Conservation (phyloP, 495 filamentous ascomycete species). For the Hyaloscypha bicolor region DNA sequence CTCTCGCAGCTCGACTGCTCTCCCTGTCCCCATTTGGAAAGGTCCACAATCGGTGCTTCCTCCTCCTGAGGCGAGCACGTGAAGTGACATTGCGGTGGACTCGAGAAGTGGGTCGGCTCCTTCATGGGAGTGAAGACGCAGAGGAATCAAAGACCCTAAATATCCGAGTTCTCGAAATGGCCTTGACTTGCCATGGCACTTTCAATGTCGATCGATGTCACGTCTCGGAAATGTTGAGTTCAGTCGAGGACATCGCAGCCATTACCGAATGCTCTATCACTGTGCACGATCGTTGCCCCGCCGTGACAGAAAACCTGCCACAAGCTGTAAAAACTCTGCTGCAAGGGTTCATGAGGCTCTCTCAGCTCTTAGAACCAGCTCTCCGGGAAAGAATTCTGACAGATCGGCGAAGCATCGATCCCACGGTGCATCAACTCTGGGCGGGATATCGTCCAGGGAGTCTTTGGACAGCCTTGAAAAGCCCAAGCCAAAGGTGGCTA, state of each 20-base stretch:
- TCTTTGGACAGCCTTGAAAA: conserved; percentile 27
- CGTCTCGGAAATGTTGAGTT: neutral
- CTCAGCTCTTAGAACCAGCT: conserved; percentile 11
- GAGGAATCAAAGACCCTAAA: conserved; percentile 28
- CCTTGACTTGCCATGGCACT: conserved; percentile 35
- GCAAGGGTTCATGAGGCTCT: neutral
- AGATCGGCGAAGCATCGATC: conserved; percentile 32
- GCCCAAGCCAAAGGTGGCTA: conserved; percentile 38
- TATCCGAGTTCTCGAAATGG: conserved; percentile 36
- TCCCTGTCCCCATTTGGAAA: conserved; percentile 31
- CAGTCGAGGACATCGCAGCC: conserved; percentile 1
- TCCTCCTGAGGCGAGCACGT: conserved; percentile 22
- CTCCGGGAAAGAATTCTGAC: conserved; percentile 11
- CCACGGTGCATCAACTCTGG: conserved; percentile 36
- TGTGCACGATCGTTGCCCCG: conserved; percentile 25
- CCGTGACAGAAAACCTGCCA: conserved; percentile 8
- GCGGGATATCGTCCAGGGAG: conserved; percentile 33
- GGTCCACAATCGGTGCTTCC: conserved; percentile 22
- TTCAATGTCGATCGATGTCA: conserved; percentile 24
- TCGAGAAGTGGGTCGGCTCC: conserved; percentile 8
- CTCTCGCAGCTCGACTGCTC: conserved; percentile 33
- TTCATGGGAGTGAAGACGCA: conserved; percentile 26
- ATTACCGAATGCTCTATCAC: conserved; percentile 25
- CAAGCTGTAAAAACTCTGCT: neutral
- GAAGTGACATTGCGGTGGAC: conserved; percentile 23